Evolutionary conservation across 306 rosid species (phyloP), one percentile per base, ranked within the genome.

Genomic region (Trichosanthes truncata): DNA sequence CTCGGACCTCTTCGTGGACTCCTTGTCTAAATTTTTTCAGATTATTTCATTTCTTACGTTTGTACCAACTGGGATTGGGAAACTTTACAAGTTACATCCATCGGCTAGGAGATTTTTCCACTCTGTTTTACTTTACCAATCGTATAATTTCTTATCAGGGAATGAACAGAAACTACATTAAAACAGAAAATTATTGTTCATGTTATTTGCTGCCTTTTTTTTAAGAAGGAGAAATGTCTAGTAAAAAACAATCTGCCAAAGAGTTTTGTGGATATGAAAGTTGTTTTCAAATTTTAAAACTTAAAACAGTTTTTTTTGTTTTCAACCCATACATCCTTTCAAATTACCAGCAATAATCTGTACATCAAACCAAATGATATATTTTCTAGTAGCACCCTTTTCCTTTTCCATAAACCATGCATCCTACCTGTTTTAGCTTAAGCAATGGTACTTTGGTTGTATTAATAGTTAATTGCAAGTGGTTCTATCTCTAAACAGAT

Each of bases 401-500:
- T 48, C 25, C 59, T 43, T 71, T 71, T 72, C 40, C 9, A 12
- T 73, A 48, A 23, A 18, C 78, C 77, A 72, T 48, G 26, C 41
- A 13, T 21, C 35, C 73, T 66, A 9, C 36, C 14, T 78, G 18
- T 21, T 77, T 60, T 29, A 7, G 63, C 76, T 79, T 6, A 63
- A 26, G 45, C 53, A 66, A 62, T 31, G 46, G 31, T 77, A 14
- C 71, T 59, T 49, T 78, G 71, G 75, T 81, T 29, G 48, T 79
- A 66, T 29, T 82, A 66, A 14, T 53, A 76, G 67, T 60, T 86
- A 69, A 51, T 33, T 49, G 74, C 56, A 63, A 74, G 45, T 74
- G 75, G 65, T 78, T 31, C 45, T 59, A 45, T 71, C 86, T 82
- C 85, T 76, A 76, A 53, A 82, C 89, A 94, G 98, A 86, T 89